phyloP scores from a whole-genome alignment of 2,329 filamentous ascomycete species.

The Neophaeococcomyces aloes region DNA sequence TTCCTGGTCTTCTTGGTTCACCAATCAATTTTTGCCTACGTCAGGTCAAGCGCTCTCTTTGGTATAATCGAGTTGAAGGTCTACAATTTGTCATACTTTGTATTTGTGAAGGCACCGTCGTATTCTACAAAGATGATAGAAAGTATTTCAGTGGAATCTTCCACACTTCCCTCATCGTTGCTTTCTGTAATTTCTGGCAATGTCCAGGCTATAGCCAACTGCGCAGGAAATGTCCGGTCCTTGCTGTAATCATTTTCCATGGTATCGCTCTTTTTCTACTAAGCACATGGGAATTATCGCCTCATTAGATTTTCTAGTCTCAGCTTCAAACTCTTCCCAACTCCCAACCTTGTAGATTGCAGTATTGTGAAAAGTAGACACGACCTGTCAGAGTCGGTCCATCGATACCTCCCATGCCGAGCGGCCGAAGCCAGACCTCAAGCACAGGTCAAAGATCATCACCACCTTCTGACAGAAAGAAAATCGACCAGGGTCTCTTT shows the following conservation, averaged over 20 bases:
- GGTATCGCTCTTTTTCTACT: too few relatives aligned
- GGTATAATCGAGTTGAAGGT: background rate
- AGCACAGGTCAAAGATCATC: slow-evolving; percentile 75
- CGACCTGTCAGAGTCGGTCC: slow-evolving; percentile 24
- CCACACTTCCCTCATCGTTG: too few relatives aligned
- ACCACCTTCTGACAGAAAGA: slow-evolving; percentile 58
- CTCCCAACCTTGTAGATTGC: slow-evolving; percentile 17
- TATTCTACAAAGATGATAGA: too few relatives aligned
- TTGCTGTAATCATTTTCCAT: too few relatives aligned
- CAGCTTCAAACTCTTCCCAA: slow-evolving; percentile 23
- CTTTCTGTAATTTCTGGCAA: too few relatives aligned
- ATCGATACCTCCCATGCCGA: slow-evolving; percentile 21
- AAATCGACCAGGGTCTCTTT: slow-evolving; percentile 1
- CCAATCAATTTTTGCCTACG: slow-evolving; percentile 4
- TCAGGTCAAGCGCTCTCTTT: too few relatives aligned
- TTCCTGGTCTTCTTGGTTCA: background rate
- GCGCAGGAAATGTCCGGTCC: too few relatives aligned
- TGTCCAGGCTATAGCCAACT: too few relatives aligned
- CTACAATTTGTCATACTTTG: background rate
- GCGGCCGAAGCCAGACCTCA: slow-evolving; percentile 23
- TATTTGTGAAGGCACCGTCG: background rate
- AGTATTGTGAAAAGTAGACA: slow-evolving; percentile 21
- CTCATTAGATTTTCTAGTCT: too few relatives aligned
- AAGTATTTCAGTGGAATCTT: too few relatives aligned
- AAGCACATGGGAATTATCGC: too few relatives aligned